Evolutionary conservation across 2,329 filamentous ascomycete genomes (phyloP), one percentile per base, ranked within the genome.

Genomic region (Exophiala bonariae): DNA sequence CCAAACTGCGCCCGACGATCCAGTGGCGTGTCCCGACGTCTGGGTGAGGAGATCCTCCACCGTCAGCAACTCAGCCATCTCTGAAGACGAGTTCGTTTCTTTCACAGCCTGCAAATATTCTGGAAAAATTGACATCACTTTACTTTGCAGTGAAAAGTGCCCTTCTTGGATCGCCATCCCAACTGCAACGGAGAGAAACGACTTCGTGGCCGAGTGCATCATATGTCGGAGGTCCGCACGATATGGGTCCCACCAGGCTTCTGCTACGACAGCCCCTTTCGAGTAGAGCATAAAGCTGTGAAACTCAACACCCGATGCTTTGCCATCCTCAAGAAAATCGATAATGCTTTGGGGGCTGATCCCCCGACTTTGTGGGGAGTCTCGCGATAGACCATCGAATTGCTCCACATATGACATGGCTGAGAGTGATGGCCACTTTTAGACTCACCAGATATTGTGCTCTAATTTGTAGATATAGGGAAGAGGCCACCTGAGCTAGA

Each of bases 41-140:
- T 44, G 41, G 8, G 41, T 44, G 8, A 44, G 32, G 4, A 44
- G 32, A 36, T 44, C 28, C 20, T 44, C 41, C 41, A 44, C 41
- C 10, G 41, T 44, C 41, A 44, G 14, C 16, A 18, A n/a, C 30
- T 36, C 22, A n/a, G 22, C 28, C 23, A 26, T 6, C 11, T 26
- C 23, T 6, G 23, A 6, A 6, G 23, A 6, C 23, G 23, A 26
- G 36, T 44, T 33, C 18, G 32, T 35, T 8, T 30, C 17, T 36
- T 8, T 11, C 9, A 18, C 22, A 4, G 41, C 14, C 13, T 30
- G 41, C 18, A 34, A 17, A n/a, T 44, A 31, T 10, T 44, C 41
- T 13, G 41, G 26, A 36, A 44, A 36, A 19, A 33, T 36, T 11
- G 41, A 44, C 10, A 44, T 9, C 14, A 19, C 41, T 19, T 28